Evolutionary conservation across 2,329 filamentous ascomycete species (phyloP), one percentile per base, ranked within the genome.

Genomic region (Stemphylium beticola): DNA sequence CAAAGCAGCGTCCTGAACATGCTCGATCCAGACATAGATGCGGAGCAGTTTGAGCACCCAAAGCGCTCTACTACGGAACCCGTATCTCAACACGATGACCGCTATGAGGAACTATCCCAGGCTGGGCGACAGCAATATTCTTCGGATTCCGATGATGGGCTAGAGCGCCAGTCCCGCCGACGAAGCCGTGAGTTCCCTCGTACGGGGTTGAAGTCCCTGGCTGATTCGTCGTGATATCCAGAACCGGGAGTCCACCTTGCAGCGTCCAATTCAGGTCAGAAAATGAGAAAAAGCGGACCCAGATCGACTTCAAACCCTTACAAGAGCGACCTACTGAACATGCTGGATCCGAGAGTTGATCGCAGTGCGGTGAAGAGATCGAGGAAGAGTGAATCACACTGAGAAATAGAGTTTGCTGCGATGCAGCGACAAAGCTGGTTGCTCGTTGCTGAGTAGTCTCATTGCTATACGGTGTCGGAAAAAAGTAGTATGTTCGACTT

Each of bases 301-400:
- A 38, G 24, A 18, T 50, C 53, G 12, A 56, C 57, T 1, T 38
- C 47, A 14, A 58, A 57, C 33, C 38, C 61, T 17, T 42, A 60
- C 29, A 50, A 53, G 24, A 60, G 46, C 14, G 52, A 40, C 10
- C 52, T 63, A 4, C 20, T 66, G 49, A 61, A 63, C 18, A 31
- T 60, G 43, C 22, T 68, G n/a, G 60, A 67, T 37, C 61, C 60
- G 4, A 56, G 51, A 29, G 57, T 66, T 6, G 57, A 65, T 46
- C 17, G 46, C 4, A 33, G 34, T 10, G 53, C 46, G 7, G 48
- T 20, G 8, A 62, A 57, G 47, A 49, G 12, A n/a, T 37, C 20
- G 6, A 48, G 22, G 17, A 53, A 22, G 44, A 49, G 32, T 9
- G 45, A 49, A 15, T 26, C 14, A 15, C 14, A 36, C 17, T 40